These are phyloP conservation scores for Citrus sinensis DNA, from an alignment of 345 rosid genomes.

Conservation along the genomic window DNA sequence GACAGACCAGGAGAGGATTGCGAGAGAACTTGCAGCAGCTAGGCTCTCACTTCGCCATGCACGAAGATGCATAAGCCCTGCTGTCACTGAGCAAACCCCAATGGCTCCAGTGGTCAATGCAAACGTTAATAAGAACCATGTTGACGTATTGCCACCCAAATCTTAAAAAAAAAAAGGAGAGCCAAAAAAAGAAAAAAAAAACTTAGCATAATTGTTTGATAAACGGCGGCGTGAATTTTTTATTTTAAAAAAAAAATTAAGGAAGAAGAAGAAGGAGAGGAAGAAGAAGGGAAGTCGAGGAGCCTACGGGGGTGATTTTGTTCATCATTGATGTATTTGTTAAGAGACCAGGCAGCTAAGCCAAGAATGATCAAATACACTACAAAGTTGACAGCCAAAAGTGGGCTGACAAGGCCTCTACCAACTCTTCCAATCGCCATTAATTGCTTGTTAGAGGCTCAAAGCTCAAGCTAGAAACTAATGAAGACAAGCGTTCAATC, in stretches of 20 bases:
- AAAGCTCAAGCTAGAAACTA: not conserved
- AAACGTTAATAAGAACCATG: conserved; percentile 15
- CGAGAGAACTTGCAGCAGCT: conserved; percentile 25
- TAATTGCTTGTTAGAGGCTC: not conserved
- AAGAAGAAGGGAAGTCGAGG: not conserved
- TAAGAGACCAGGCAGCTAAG: conserved; percentile 31
- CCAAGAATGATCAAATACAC: conserved; percentile 29
- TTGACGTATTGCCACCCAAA: conserved; percentile 20
- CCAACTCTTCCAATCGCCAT: conserved; percentile 6
- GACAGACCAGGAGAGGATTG: conserved; percentile 18
- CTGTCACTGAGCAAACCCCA: conserved; percentile 20
- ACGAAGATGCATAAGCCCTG: conserved; percentile 26
- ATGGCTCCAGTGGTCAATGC: conserved; percentile 4
- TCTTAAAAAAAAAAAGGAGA: not conserved
- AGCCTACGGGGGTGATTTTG: conserved; percentile 31
- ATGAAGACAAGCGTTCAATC: not conserved
- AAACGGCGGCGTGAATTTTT: too few relatives aligned
- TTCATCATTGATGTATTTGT: conserved; percentile 37
- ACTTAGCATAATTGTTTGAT: too few relatives aligned
- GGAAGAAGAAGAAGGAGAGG: not conserved
- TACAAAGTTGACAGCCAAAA: conserved; percentile 28
- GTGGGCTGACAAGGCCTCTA: conserved; percentile 26
- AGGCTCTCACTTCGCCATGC: conserved; percentile 22
- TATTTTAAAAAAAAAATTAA: not conserved
- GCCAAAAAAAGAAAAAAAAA: too few relatives aligned